Evolutionary conservation across 192 early-diverging fungal genomes (phyloP).

Genomic region (Backusella tuberculispora): DNA sequence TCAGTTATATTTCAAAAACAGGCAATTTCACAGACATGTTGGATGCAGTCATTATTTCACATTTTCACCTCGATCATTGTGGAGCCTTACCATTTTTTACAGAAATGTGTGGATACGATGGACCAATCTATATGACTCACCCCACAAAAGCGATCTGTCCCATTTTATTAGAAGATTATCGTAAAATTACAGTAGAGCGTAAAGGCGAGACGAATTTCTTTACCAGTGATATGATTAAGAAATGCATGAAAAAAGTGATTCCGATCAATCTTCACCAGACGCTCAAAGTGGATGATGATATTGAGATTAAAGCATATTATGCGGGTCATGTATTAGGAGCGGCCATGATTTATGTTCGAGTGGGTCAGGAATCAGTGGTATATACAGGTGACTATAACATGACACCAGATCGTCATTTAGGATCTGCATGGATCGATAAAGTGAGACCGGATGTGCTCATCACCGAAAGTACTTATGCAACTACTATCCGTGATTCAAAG

Average conservation of each 20-base stretch:
- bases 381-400: conserved; percentile 92
- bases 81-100: conserved; percentile 96
- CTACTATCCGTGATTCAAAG: conserved; percentile 94
- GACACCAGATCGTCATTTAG: conserved; percentile 91
- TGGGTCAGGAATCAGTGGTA: conserved; percentile 77
- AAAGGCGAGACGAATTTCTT: conserved; percentile 93
- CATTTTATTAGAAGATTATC: conserved; percentile 91
- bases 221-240: conserved; percentile 83
- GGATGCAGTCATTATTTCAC: conserved; percentile 93
- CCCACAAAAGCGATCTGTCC: conserved; percentile 97
- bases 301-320: conserved; percentile 88
- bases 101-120: conserved; percentile 92
- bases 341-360: conserved; percentile 90
- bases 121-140: conserved; percentile 97
- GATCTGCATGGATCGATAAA: conserved; percentile 95
- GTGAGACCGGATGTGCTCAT: conserved; percentile 92
- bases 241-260: conserved; percentile 95
- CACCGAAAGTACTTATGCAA: conserved; percentile 97
- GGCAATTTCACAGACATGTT: conserved; percentile 81
- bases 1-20: conserved; percentile 85
- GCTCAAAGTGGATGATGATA: conserved; percentile 81
- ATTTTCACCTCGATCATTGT: conserved; percentile 99
- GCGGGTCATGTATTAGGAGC: conserved; percentile 98
- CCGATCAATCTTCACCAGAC: conserved; percentile 86
- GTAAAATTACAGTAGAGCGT: conserved; percentile 87